A percentile compares a stretch with the other conserved stretches of the same genome.
Evolutionary conservation across 129 eudicot species (phyloP).

Genomic region (Chrysanthemum makinoi): DNA sequence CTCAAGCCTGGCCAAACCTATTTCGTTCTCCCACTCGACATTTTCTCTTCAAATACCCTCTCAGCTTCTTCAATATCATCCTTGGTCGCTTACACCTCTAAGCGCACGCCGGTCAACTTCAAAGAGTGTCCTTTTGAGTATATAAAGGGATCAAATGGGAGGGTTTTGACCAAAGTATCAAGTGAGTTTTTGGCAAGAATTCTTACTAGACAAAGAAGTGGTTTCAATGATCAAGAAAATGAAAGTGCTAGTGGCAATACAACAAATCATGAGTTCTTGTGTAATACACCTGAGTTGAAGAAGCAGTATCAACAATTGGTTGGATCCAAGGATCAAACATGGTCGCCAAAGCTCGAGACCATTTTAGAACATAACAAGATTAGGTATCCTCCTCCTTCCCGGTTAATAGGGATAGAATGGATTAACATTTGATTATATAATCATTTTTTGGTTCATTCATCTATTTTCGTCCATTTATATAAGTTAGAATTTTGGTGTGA

Average conservation of each 20-base stretch:
- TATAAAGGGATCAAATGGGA: conserved; percentile 59
- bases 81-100: conserved; percentile 18
- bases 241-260: not conserved
- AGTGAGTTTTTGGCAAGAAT: conserved; percentile 54
- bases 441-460: no score
- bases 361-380: conserved; percentile 55
- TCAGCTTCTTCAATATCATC: conserved; percentile 54
- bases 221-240: not conserved
- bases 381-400: conserved; percentile 64
- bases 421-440: no score
- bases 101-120: conserved; percentile 15
- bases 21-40: conserved; percentile 71
- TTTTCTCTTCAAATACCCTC: conserved; percentile 43
- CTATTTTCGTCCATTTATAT: no score
- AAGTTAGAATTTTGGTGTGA: no score
- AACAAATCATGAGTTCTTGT: conserved; percentile 24
- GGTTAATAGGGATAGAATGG: conserved; percentile 54
- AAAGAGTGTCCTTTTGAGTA: conserved; percentile 61
- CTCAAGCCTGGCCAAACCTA: conserved; percentile 55
- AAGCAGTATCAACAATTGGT: conserved; percentile 69
- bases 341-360: conserved; percentile 88
- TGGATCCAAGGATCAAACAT: conserved; percentile 53
- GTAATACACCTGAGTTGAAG: conserved; percentile 84
- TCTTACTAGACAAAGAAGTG: conserved; percentile 25
- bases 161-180: conserved; percentile 58